A percentile compares a stretch with the other conserved stretches of the same genome.
phyloP scores from a whole-genome alignment of 1,284 basidiomycete species.

The Dichomitus squalens region DNA sequence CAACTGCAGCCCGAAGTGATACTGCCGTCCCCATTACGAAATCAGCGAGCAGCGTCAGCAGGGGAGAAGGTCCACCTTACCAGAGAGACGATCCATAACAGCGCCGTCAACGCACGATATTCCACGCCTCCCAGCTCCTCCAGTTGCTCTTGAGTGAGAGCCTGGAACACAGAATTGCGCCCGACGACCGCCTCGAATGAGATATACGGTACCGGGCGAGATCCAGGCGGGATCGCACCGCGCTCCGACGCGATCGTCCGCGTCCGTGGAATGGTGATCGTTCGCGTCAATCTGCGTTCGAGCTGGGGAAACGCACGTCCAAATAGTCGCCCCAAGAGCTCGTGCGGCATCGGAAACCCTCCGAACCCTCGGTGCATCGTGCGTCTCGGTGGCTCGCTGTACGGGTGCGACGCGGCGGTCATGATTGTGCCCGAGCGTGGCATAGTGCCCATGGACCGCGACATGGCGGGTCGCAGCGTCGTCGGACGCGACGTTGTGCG shows the following conservation, averaged over 20 bases:
- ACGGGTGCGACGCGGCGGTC: slow-evolving; percentile 13
- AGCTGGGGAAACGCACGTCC: slow-evolving; percentile 31
- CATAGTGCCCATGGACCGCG: slow-evolving; percentile 13
- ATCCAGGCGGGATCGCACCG: slow-evolving; percentile 37
- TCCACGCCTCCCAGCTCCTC: slow-evolving; percentile 95
- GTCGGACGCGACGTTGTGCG: slow-evolving; percentile 23
- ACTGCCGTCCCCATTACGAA: slow-evolving; percentile 42
- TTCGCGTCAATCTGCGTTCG: slow-evolving; percentile 31
- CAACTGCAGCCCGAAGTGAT: slow-evolving; percentile 47
- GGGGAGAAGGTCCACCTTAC: slow-evolving; percentile 17
- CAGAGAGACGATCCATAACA: slow-evolving; percentile 75
- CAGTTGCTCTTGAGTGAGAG: slow-evolving; percentile 80
- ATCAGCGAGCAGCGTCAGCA: background rate
- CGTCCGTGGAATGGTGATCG: slow-evolving; percentile 34
- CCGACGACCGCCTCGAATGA: slow-evolving; percentile 86
- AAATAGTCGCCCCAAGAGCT: slow-evolving; percentile 42
- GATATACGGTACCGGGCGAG: slow-evolving; percentile 78
- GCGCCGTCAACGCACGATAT: slow-evolving; percentile 80
- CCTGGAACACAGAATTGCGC: slow-evolving; percentile 86
- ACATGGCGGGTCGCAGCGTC: slow-evolving; percentile 12
- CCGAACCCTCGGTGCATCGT: slow-evolving; percentile 65
- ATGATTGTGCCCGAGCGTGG: slow-evolving; percentile 21
- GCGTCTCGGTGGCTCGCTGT: slow-evolving; percentile 25
- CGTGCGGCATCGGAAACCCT: slow-evolving; percentile 88
- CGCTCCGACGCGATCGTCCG: slow-evolving; percentile 35